phyloP scores from a whole-genome alignment of 1,139 yeast species.

The Saccharomyces hybrid region DNA sequence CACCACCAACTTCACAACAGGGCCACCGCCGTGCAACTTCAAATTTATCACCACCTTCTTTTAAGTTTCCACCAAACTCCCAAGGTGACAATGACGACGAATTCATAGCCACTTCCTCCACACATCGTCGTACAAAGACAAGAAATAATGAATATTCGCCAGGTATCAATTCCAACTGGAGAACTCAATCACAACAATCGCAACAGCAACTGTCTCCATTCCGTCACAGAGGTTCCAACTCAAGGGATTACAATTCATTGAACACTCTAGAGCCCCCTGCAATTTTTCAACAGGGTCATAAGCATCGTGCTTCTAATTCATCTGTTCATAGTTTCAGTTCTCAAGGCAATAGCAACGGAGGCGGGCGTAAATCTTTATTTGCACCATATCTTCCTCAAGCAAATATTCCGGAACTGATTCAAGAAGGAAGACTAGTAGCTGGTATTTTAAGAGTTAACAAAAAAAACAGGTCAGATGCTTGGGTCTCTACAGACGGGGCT shows the following conservation, averaged over 20 bases:
- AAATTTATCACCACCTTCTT: slow-evolving; percentile 16
- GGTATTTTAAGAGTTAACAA: slow-evolving; percentile 91
- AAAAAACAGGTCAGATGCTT: slow-evolving; percentile 94
- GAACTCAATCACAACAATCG: slow-evolving; percentile 34
- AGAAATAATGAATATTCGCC: slow-evolving; percentile 26
- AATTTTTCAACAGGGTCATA: slow-evolving; percentile 71
- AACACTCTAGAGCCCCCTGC: slow-evolving; percentile 44
- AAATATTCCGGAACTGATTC: slow-evolving; percentile 77
- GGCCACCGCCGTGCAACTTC: slow-evolving; percentile 27
- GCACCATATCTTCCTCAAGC: slow-evolving; percentile 96
- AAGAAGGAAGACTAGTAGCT: slow-evolving; percentile 85
- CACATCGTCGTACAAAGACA: slow-evolving; percentile 33
- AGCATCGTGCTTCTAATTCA: slow-evolving; percentile 60
- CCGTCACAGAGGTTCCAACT: slow-evolving; percentile 27
- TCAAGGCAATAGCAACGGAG: slow-evolving; percentile 35
- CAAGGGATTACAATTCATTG: slow-evolving; percentile 26
- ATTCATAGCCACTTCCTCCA: slow-evolving; percentile 29
- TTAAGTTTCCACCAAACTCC: slow-evolving; percentile 15
- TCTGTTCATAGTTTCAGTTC: slow-evolving; percentile 30
- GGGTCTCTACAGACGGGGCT: slow-evolving; percentile 91
- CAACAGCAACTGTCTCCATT: slow-evolving; percentile 26
- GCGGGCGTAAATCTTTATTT: slow-evolving; percentile 69
- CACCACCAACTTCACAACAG: slow-evolving; percentile 32
- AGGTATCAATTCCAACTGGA: slow-evolving; percentile 60
- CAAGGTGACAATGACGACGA: slow-evolving; percentile 24